Evolutionary conservation across 148 eudicot genomes (phyloP), one percentile per base, ranked within the genome.

Genomic region (Chenopodium formosanum): DNA sequence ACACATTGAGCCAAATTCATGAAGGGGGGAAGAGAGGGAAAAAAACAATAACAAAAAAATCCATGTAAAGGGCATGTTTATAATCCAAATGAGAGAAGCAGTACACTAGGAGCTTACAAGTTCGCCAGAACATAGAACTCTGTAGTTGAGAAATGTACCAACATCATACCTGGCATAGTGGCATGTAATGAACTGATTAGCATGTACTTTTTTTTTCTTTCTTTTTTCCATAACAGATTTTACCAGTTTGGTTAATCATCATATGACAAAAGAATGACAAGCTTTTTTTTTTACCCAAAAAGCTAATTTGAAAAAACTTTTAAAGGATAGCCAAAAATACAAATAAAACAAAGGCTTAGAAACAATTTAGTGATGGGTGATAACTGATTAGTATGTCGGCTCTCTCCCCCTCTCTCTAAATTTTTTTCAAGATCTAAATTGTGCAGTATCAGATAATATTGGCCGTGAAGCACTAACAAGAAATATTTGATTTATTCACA

Each of bases 121-220:
- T 83, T 96, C 99, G 11, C 98, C 94, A 2, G 92, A 65, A 73
- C 69, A 31, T 60, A 88, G 82, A 77, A 92, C 77, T 83, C 92
- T 88, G 90, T 86, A 89, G 88, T 76, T 92, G 73, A 96, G 92
- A 85, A 96, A 92, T 62, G 89, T 40, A 83, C 85, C 92, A 74
- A 96, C 99, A 56, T 96, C 99, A 77, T 87, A 96, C 99, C 99
- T 96, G 85, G 65, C 80, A 88, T 65, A 72, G 98, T 96, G 85
- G 65, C 80, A 88, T 65, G 74, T 80, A 87, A 47, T 66, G 60
- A 81, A 78, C 71, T 64, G 37, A 58, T 78, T 79, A 76, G 62
- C 50, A 46, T 2, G 60, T 31, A 74, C 2, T n/a, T 20, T 32
- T 11, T 11, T 56, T 22, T 34, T 78, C n/a, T 11, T 27, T 17